Conservation (phyloP, 1,284 basidiomycete species). For the Puccinia novopanici region DNA sequence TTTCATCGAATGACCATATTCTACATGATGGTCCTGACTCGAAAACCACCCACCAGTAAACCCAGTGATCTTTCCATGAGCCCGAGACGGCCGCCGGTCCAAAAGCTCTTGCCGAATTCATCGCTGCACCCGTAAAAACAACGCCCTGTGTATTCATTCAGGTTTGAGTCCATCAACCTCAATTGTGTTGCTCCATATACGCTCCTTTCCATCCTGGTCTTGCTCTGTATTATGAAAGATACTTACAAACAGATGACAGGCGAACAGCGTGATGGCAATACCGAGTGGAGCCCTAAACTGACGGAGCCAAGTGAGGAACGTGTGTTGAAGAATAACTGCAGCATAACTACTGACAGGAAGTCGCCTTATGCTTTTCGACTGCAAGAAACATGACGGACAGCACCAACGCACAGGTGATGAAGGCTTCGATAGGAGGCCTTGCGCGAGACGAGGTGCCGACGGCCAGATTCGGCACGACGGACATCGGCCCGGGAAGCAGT, state of each 20-base stretch:
- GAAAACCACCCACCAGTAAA: conserved; percentile 36
- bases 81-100: conserved; percentile 32
- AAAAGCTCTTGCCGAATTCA: conserved; percentile 47
- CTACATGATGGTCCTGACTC: background rate
- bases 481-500: conserved; percentile 30
- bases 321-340: background rate
- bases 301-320: background rate
- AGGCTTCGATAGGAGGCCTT: conserved; percentile 41
- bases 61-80: conserved; percentile 33
- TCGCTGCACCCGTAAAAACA: conserved; percentile 37
- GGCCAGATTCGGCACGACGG: conserved; percentile 21
- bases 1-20: background rate
- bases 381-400: conserved; percentile 44
- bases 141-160: conserved; percentile 1
- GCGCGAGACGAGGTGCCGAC: conserved; percentile 19
- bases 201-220: background rate
- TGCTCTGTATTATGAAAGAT: background rate
- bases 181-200: background rate
- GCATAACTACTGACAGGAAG: conserved; percentile 16
- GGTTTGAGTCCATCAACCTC: background rate
- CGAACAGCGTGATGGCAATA: conserved; percentile 34
- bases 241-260: conserved; percentile 38
- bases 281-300: conserved; percentile 27
- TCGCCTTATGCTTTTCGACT: conserved; percentile 42
- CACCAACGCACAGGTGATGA: conserved; percentile 31